Conservation (phyloP, 352 stramenopile species). For the Pythium dissimile region DNA sequence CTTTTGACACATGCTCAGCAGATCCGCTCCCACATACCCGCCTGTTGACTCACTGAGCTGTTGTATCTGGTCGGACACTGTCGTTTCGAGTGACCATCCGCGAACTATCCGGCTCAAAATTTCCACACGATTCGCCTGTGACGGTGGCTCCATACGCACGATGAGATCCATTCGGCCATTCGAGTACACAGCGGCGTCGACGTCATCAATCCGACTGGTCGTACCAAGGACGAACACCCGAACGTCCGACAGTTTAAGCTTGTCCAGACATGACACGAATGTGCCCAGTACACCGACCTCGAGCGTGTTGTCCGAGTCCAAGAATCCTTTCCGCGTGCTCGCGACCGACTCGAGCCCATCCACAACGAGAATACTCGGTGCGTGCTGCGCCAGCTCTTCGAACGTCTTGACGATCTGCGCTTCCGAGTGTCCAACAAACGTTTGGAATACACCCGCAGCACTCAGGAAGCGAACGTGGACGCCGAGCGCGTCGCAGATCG, state of each 20-base stretch:
- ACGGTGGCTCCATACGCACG: conserved; percentile 93
- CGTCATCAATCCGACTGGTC: conserved; percentile 69
- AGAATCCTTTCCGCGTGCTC: conserved; percentile 46
- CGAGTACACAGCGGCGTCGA: conserved; percentile 93
- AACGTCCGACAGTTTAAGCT: conserved; percentile 34
- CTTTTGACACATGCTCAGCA: conserved; percentile 76
- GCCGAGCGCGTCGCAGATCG: conserved; percentile 28
- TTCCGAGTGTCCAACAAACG: conserved; percentile 90
- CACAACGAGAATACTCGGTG: conserved; percentile 71
- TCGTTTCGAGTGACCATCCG: conserved; percentile 61
- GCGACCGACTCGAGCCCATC: conserved; percentile 92
- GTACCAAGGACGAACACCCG: conserved; percentile 70
- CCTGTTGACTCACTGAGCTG: conserved; percentile 94
- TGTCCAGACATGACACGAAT: conserved; percentile 85
- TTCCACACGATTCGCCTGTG: conserved; percentile 87
- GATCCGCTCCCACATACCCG: conserved; percentile 91
- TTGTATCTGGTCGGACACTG: conserved; percentile 69
- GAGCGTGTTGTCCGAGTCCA: conserved; percentile 56
- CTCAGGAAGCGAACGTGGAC: conserved; percentile 51
- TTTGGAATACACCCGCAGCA: conserved; percentile 94
- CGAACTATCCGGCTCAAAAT: conserved; percentile 90
- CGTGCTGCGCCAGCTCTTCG: conserved; percentile 37
- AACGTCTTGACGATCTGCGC: conserved; percentile 61
- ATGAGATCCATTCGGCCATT: conserved; percentile 96
- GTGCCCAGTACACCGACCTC: conserved; percentile 79